These are phyloP conservation scores for Phytophthora rubi DNA, from an alignment of 352 stramenopile species.

Conservation along the genomic window DNA sequence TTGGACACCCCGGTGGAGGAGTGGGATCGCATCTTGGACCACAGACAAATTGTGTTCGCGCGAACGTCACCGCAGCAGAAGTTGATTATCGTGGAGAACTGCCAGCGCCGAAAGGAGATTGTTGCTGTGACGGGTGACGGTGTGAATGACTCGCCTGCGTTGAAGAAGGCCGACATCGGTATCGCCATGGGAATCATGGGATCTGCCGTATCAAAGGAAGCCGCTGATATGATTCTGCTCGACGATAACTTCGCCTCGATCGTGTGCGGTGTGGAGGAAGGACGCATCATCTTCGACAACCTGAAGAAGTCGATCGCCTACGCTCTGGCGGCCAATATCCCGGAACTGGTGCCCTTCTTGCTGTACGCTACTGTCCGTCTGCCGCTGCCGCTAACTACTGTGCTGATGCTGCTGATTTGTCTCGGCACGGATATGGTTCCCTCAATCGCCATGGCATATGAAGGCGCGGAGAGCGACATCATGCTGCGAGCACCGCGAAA, in stretches of 20 bases:
- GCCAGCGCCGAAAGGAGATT: conserved; percentile 85
- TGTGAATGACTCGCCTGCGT: conserved; percentile 97
- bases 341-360: conserved; percentile 88
- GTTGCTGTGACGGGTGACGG: conserved; percentile 97
- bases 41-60: conserved; percentile 95
- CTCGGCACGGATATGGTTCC: conserved; percentile 94
- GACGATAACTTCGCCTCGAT: conserved; percentile 99
- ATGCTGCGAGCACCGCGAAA: conserved; percentile 88
- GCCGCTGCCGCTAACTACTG: conserved; percentile 89
- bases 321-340: conserved; percentile 92
- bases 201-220: conserved; percentile 95
- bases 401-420: conserved; percentile 93
- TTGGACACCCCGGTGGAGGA: conserved; percentile 76
- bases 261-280: conserved; percentile 95
- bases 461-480: conserved; percentile 88
- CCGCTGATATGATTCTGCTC: conserved; percentile 96
- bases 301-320: conserved; percentile 95
- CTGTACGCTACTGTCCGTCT: conserved; percentile 87
- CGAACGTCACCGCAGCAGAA: conserved; percentile 95
- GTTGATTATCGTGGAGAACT: conserved; percentile 95
- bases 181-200: conserved; percentile 98
- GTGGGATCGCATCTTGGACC: conserved; percentile 87
- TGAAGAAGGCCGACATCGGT: conserved; percentile 98
- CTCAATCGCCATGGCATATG: conserved; percentile 94
- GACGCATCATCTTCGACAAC: conserved; percentile 96